Base-by-base conservation (phyloP, 345 rosid species). In the Murraya koenigii region DNA sequence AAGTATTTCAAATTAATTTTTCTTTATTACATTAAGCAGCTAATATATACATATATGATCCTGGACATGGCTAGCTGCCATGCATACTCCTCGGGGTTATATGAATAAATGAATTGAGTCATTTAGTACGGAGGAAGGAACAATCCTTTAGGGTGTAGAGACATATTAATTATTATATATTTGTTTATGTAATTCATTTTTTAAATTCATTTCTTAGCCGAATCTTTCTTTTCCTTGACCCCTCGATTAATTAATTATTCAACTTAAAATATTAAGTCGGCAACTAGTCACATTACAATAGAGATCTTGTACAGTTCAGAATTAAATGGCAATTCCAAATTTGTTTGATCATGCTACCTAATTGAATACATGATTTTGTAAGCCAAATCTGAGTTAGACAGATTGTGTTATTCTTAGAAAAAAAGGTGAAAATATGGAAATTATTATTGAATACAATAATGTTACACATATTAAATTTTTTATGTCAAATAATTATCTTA, bases 261-360 rank as follows among this genome's bases (percentile, higher is more conserved):
- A n/a, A 13, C 38, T 38, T 56, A 62, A 71, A 78, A 71, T 71
- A 35, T 26, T 25, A 41, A 39, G 77, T 56, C 73, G 77, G 81
- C 72, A 72, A 64, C 36, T 22, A 15, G 28, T 63, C 38, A 13
- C 1, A 36, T 15, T 38, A 39, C 77, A 38, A 38, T 9, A 13
- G 52, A 32, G 38, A 13, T 32, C 59, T 19, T 63, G 71, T 28
- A 54, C 77, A 30, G 77, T 39, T 73, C 77, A 56, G 36, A 73
- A 47, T 77, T 39, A 2, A 35, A 47, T 69, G 41, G 62, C 41
- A 71, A 71, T 30, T 26, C 30, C 11, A 55, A 70, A 49, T 56
- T 54, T 67, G 2, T 26, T 10, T 11, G 32, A 52, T 69, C 62
- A 20, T 32, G 74, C 11, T 28, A 71, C 44, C 62, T 54, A 32